These are phyloP conservation scores for Penicillium angulare DNA, from an alignment of 495 filamentous ascomycete species.

Conservation along the genomic window DNA sequence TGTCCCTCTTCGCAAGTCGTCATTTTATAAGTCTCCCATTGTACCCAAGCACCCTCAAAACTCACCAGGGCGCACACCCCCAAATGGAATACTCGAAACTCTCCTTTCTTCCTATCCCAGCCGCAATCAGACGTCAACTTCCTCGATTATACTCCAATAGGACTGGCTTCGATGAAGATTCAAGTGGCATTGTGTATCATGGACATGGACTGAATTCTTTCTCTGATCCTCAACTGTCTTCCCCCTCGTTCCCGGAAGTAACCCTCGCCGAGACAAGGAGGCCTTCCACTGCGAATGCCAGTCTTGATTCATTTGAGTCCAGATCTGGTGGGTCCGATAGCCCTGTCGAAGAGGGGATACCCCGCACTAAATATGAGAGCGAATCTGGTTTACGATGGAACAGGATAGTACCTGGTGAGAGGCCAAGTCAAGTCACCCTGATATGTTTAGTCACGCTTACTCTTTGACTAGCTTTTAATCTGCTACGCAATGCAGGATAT, in stretches of 20 bases:
- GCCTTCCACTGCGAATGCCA: constrained; percentile 19
- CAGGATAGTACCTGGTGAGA: constrained; percentile 39
- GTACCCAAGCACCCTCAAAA: background rate
- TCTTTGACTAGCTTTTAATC: constrained; percentile 31
- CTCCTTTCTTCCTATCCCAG: constrained; percentile 28
- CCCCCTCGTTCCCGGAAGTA: constrained; percentile 1
- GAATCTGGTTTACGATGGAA: constrained; percentile 44
- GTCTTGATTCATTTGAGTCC: constrained; percentile 16
- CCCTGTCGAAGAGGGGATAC: constrained; percentile 11
- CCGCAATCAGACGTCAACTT: constrained; percentile 33
- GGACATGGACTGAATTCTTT: constrained; percentile 16
- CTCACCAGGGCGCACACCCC: background rate
- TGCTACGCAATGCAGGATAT: constrained; percentile 38
- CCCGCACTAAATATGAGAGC: constrained; percentile 29
- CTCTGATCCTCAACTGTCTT: constrained; percentile 18
- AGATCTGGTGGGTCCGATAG: constrained; percentile 13
- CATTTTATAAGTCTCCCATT: background rate
- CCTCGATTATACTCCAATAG: constrained; percentile 25
- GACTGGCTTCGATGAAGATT: constrained; percentile 8
- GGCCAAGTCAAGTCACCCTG: background rate
- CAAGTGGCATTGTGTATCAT: constrained; percentile 7
- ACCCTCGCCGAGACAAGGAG: constrained; percentile 5
- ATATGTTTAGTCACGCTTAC: background rate
- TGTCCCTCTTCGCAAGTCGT: background rate
- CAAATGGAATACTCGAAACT: constrained; percentile 31